Base-by-base conservation (phyloP, 441 rosid species). In the Jatropha multifida region DNA sequence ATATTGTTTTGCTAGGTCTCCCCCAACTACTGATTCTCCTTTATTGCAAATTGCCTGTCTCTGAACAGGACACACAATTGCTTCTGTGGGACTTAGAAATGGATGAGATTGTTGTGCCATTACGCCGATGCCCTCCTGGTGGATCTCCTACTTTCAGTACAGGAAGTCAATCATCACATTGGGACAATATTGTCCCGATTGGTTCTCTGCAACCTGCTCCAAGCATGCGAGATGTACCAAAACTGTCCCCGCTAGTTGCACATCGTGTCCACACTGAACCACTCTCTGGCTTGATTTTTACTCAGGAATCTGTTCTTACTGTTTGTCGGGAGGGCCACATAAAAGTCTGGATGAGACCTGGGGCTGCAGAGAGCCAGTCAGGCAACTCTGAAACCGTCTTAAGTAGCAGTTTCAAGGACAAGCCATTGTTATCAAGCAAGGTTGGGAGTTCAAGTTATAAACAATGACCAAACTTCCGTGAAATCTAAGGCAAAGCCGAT, bases 81-180 rank as follows among this genome's bases (percentile, higher is more conserved):
- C 90, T 96, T 63, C 86, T 96, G 66, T 96, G 99, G 99, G 99
- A 96, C 87, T 84, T 96, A 44, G 96, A 96, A 86, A 87, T 89
- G 94, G 98, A 96, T 37, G 99, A 96, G 82, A 94, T 96, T 55
- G 98, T 96, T 18, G 99, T 96, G 82, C 99, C 99, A 68, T 80
- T 92, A 52, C 88, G 98, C 27, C 84, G 98, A 69, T 76, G 87
- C 78, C 91, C 96, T 76, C 93, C 90, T 40, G 99, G 99, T 80
- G 99, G 98, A 56, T 96, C 99, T n/a, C 99, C 98, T 12, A 92
- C 97, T 61, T 92, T 85, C 84, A 94, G 97, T 77, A 76, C 98
- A 0, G 99, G 99, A 76, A 96, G 98, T 83, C 99, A 96, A 66
- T 92, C 99, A 11, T 83, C 98, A 55, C 98, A 94, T 69, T 96